Conservation (phyloP, 176 grass and related monocot species). For the Raddia distichophylla region DNA sequence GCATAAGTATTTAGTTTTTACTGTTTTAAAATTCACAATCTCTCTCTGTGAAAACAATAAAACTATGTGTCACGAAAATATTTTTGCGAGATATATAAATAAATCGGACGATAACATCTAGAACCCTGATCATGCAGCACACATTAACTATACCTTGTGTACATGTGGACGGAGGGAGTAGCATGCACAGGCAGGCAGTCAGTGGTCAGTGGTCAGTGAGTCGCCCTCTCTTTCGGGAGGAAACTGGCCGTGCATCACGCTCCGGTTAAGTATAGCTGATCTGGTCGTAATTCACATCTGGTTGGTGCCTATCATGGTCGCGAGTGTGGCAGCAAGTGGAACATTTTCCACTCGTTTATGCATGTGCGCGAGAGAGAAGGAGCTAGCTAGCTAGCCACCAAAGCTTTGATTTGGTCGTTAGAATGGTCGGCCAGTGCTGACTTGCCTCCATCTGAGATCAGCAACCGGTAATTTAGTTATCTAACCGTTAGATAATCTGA, state of each 20-base stretch:
- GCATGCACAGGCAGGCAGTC: not conserved
- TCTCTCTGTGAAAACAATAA: too few relatives aligned
- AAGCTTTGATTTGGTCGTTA: not conserved
- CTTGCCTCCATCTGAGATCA: not conserved
- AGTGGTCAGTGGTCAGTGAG: not conserved
- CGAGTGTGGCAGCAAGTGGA: not conserved
- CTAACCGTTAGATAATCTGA: not conserved
- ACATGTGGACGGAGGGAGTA: too few relatives aligned
- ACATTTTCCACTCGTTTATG: slow-evolving; percentile 7
- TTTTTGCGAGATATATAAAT: too few relatives aligned
- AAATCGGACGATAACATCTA: too few relatives aligned
- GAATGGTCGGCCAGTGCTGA: not conserved
- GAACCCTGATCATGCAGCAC: too few relatives aligned
- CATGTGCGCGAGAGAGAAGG: not conserved
- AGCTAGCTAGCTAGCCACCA: not conserved
- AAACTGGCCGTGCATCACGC: slow-evolving; percentile 39
- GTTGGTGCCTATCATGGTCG: not conserved
- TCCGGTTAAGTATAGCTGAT: not conserved
- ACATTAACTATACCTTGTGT: too few relatives aligned
- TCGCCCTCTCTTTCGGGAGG: slow-evolving; percentile 24
- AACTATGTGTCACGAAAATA: too few relatives aligned
- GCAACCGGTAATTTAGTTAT: slow-evolving; percentile 32
- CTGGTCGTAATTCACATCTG: not conserved
- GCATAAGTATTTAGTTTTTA: too few relatives aligned
- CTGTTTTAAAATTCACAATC: too few relatives aligned